These are phyloP conservation scores for Alternaria triticimaculans DNA, from an alignment of 2,329 filamentous ascomycete genomes.

Conservation along the genomic window DNA sequence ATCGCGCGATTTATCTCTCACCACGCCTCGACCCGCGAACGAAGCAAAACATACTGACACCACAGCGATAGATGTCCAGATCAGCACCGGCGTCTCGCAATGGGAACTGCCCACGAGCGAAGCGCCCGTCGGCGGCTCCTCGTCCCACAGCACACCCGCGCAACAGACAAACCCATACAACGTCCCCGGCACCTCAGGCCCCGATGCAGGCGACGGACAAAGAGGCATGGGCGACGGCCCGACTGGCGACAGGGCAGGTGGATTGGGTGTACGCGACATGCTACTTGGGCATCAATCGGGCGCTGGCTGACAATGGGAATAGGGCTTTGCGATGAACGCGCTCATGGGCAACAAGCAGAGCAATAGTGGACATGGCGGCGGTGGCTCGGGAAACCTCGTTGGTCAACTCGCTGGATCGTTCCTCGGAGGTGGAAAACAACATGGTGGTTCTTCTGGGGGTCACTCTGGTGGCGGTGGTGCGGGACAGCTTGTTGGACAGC, in stretches of 20 bases:
- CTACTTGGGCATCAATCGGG: conserved; percentile 3
- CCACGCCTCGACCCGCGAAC: not conserved
- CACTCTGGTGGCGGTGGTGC: conserved; percentile 41
- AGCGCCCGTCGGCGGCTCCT: conserved; percentile 66
- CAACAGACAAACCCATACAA: conserved; percentile 68
- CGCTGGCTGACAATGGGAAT: conserved; percentile 31
- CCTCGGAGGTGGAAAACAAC: conserved; percentile 46
- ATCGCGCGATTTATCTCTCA: not conserved
- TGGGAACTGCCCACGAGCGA: conserved; percentile 75
- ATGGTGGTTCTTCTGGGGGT: conserved; percentile 25
- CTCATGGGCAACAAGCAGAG: conserved; percentile 52
- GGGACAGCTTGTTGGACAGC: conserved; percentile 59
- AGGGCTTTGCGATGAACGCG: conserved; percentile 68
- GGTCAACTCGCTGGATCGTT: conserved; percentile 63
- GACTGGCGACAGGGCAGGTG: conserved; percentile 61
- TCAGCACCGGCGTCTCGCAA: conserved; percentile 73
- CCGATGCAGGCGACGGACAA: conserved; percentile 51
- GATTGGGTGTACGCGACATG: conserved; percentile 65
- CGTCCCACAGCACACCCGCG: conserved; percentile 54
- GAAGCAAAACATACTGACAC: not conserved
- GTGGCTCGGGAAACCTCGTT: conserved; percentile 50
- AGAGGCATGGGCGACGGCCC: conserved; percentile 59
- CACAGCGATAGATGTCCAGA: conserved; percentile 61
- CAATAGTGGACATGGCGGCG: conserved; percentile 39
- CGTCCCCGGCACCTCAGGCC: conserved; percentile 44